Evolutionary conservation across 257 asterid genomes (phyloP), one percentile per base, ranked within the genome.

Genomic region (Solanum sejunctum): DNA sequence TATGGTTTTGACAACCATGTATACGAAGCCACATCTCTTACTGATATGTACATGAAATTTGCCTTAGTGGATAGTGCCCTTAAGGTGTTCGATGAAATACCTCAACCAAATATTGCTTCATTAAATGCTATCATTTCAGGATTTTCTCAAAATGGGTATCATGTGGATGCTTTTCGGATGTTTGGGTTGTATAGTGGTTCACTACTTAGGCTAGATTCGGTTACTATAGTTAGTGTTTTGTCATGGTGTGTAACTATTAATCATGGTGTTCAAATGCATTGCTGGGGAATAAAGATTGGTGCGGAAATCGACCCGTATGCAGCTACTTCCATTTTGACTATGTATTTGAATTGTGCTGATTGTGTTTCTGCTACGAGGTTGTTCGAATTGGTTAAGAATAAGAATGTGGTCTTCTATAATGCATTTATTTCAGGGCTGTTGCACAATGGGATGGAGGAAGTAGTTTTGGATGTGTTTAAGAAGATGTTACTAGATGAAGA

Each of bases 71-170:
- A 85, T 3, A 80, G 89, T 55, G 96, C 96, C 18, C 84, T 82
- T 86, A 90, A 93, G n/a, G 86, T 92, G 98, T 95, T 95, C 88
- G 98, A 93, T 49, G 97, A 91, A 94, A 91, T 93, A 85, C 92
- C 90, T 32, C 84, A 90, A 45, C 98, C 94, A 84, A 91, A 85
- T 80, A 61, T 89, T 2, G 88, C 89, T 52, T 61, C 91, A 9
- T 86, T 92, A 17, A 95, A 93, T 72, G 96, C 93, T 23, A 81
- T 87, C 73, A 87, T 97, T 90, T 94, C 98, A 49, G 98, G 98
- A 77, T 91, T 91, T 83, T 88, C 89, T 18, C 93, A 86, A 47
- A 95, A 93, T 84, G 96, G 97, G 85, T 45, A 78, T 55, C 56
- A 20, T 7, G 75, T 82, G 12, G 93, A 91, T 69, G 95, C 91